These are phyloP conservation scores for Triticum timopheevii DNA, from an alignment of 176 grass and related monocot genomes.

Conservation along the genomic window DNA sequence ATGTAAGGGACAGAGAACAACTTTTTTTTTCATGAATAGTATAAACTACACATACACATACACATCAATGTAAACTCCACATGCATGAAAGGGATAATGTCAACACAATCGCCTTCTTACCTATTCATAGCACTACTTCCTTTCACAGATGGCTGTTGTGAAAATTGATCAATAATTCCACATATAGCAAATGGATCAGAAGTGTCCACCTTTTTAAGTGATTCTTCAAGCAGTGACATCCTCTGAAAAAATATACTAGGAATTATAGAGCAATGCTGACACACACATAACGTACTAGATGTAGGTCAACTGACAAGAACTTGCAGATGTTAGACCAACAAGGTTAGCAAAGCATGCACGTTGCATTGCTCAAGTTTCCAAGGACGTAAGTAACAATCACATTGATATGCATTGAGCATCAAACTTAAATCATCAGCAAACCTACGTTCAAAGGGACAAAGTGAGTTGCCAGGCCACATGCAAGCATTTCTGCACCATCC, in stretches of 20 bases:
- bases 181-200: slow-evolving; percentile 69
- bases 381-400: neutral
- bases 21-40: neutral
- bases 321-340: slow-evolving; percentile 5
- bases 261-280: slow-evolving; percentile 23
- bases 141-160: slow-evolving; percentile 66
- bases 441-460: slow-evolving; percentile 82
- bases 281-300: slow-evolving; percentile 10
- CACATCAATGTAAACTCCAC: neutral
- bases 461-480: slow-evolving; percentile 91
- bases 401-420: neutral
- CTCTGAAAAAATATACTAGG: slow-evolving; percentile 45
- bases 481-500: slow-evolving; percentile 89
- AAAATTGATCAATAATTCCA: slow-evolving; percentile 76
- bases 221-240: slow-evolving; percentile 65
- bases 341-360: neutral
- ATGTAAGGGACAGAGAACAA: neutral
- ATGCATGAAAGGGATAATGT: neutral
- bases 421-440: slow-evolving; percentile 20
- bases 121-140: slow-evolving; percentile 67
- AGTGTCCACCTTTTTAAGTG: slow-evolving; percentile 58
- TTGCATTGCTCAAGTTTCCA: neutral
- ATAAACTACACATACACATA: neutral
- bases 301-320: slow-evolving; percentile 15
- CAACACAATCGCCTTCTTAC: slow-evolving; percentile 34